A percentile compares a stretch with the other conserved stretches of the same genome.
Conservation (phyloP, 1,284 basidiomycete species). For the Tilletiopsis washingtonensis region DNA sequence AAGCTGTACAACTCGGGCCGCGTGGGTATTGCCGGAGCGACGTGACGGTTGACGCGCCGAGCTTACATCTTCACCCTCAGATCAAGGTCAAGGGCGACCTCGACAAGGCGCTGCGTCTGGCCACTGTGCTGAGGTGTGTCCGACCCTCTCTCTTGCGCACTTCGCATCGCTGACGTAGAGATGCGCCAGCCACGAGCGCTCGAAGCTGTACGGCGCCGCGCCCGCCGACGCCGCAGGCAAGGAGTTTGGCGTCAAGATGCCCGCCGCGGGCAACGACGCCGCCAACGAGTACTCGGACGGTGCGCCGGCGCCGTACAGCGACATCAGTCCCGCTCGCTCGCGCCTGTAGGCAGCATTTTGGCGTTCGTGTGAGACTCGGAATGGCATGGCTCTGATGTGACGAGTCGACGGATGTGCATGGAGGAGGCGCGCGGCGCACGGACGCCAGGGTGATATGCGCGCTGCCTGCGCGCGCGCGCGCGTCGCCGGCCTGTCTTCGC, state of each 20-base stretch:
- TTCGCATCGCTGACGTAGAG: no score
- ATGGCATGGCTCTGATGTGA: no score
- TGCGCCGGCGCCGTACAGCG: conserved; percentile 18
- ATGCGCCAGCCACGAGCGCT: conserved; percentile 38
- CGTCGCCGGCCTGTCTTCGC: no score
- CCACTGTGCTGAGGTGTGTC: conserved; percentile 30
- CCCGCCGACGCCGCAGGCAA: conserved; percentile 8
- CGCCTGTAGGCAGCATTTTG: no score
- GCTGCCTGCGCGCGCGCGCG: no score
- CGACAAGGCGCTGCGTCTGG: conserved; percentile 28
- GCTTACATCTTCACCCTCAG: conserved; percentile 3
- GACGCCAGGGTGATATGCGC: no score
- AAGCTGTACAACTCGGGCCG: conserved; percentile 29
- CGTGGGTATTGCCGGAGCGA: conserved; percentile 10
- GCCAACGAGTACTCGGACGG: conserved; percentile 23
- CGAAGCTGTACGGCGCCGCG: conserved; percentile 27
- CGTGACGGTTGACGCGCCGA: background rate
- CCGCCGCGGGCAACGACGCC: no score
- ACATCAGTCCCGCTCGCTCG: background rate
- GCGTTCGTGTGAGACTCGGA: no score
- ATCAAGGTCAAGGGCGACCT: conserved; percentile 39
- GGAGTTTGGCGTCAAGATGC: conserved; percentile 4
- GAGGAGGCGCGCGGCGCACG: no score
- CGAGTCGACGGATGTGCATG: no score
- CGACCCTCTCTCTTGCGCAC: no score